These are phyloP conservation scores for Pharus latifolius DNA, from an alignment of 176 grass and related monocot genomes.

Conservation along the genomic window DNA sequence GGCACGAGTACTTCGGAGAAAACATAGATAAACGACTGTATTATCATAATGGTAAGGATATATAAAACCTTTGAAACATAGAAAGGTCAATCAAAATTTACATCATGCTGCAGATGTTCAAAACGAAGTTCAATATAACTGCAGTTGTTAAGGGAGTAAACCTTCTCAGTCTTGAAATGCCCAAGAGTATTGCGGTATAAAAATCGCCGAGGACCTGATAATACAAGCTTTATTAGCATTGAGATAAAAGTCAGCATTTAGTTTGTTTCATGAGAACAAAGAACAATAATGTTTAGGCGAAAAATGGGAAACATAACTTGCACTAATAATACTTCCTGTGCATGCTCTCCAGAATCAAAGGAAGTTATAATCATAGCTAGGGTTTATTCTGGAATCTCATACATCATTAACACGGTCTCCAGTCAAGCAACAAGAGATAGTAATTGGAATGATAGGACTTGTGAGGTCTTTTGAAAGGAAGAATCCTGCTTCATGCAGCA, in stretches of 20 bases:
- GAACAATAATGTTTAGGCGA: not conserved
- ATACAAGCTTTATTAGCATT: slow-evolving; percentile 20
- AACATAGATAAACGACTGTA: not conserved
- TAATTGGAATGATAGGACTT: not conserved
- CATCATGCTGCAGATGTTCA: not conserved
- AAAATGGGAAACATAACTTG: no score
- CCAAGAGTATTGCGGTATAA: slow-evolving; percentile 76
- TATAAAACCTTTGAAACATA: not conserved
- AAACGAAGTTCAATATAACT: not conserved
- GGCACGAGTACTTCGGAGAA: not conserved
- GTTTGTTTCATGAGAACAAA: not conserved
- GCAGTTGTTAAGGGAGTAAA: slow-evolving; percentile 15
- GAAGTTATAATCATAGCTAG: not conserved
- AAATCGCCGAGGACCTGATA: slow-evolving; percentile 73
- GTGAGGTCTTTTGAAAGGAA: not conserved
- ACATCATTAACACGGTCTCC: not conserved
- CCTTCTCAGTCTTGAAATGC: slow-evolving; percentile 90
- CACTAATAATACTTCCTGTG: not conserved
- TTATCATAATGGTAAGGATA: not conserved
- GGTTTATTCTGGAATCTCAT: not conserved
- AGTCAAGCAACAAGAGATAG: slow-evolving; percentile 1
- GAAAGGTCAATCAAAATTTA: not conserved
- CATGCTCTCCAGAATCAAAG: not conserved
- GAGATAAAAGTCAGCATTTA: not conserved
- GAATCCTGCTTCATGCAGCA: not conserved